Conservation (phyloP, 768 basidiomycete genomes). For the Pisolithus microcarpus region DNA sequence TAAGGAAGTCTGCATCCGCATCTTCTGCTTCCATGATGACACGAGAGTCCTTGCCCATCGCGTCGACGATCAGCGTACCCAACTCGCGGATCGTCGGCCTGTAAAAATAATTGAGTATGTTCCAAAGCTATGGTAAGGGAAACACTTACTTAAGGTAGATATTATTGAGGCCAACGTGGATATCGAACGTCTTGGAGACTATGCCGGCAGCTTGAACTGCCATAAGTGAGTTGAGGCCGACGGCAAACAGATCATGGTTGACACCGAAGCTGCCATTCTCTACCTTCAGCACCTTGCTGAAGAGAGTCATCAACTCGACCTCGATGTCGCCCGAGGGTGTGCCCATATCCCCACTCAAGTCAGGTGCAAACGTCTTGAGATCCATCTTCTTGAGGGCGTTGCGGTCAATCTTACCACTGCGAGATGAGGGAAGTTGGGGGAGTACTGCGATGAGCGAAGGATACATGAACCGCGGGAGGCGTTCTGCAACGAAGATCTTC, state of each 20-base stretch:
- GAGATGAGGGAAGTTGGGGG: constrained; percentile 15
- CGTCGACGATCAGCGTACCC: constrained; percentile 20
- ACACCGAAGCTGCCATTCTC: constrained; percentile 17
- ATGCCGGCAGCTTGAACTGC: constrained; percentile 26
- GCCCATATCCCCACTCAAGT: constrained; percentile 19
- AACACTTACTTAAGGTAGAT: constrained; percentile 21
- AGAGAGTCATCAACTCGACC: constrained; percentile 19
- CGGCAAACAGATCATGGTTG: constrained; percentile 23
- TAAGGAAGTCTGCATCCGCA: constrained; percentile 22
- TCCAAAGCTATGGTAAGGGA: neutral
- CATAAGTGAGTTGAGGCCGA: constrained; percentile 26
- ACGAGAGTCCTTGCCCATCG: constrained; percentile 22
- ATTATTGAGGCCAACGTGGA: constrained; percentile 24
- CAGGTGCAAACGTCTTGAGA: constrained; percentile 14
- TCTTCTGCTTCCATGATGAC: constrained; percentile 26
- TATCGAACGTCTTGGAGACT: constrained; percentile 23
- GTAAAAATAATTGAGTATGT: neutral
- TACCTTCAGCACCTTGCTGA: constrained; percentile 17
- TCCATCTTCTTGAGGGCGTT: constrained; percentile 23
- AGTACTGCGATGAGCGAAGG: constrained; percentile 23
- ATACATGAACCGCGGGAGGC: constrained; percentile 28
- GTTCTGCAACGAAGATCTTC: constrained; percentile 21
- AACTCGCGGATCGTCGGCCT: constrained; percentile 23
- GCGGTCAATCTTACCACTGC: constrained; percentile 24
- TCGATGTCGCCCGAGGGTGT: constrained; percentile 21